These are phyloP conservation scores for Imleria badia DNA, from an alignment of 768 basidiomycete species.

Conservation along the genomic window DNA sequence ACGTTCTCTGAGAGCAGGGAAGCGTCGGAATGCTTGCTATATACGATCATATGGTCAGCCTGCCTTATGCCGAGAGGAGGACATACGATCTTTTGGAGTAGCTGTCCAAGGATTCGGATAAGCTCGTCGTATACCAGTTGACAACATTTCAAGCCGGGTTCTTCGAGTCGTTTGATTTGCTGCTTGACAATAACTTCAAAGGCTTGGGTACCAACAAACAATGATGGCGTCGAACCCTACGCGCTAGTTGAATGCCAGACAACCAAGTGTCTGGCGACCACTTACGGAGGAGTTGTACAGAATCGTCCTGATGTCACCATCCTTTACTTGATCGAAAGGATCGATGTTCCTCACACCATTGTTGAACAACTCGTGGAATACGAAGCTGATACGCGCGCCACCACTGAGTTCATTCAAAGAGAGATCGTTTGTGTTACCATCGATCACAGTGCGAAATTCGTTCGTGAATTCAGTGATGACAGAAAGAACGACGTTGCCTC, in stretches of 20 bases:
- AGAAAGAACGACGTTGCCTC: slow-evolving; percentile 90
- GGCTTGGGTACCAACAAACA: slow-evolving; percentile 95
- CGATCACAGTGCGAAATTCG: slow-evolving; percentile 95
- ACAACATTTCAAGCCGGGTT: slow-evolving; percentile 91
- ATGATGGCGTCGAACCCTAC: slow-evolving; percentile 91
- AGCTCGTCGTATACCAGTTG: slow-evolving; percentile 96
- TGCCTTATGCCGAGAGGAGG: neutral
- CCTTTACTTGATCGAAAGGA: slow-evolving; percentile 98
- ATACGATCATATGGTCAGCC: slow-evolving; percentile 2
- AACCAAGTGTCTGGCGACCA: slow-evolving; percentile 11
- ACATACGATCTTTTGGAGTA: slow-evolving; percentile 86
- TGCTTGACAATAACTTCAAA: slow-evolving; percentile 99
- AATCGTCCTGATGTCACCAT: slow-evolving; percentile 94
- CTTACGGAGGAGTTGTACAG: slow-evolving; percentile 96
- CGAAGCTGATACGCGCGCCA: slow-evolving; percentile 97
- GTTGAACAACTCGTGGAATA: slow-evolving; percentile 98
- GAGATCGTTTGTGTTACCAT: slow-evolving; percentile 96
- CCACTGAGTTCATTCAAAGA: slow-evolving; percentile 96
- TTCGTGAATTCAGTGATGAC: slow-evolving; percentile 98
- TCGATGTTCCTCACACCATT: slow-evolving; percentile 95
- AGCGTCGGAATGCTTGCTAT: slow-evolving; percentile 94
- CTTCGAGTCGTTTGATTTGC: slow-evolving; percentile 96
- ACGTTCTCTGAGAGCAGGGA: slow-evolving; percentile 92
- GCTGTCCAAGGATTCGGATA: slow-evolving; percentile 90
- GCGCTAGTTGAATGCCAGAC: neutral